Percentiles rank a stretch among this genome's conserved stretches.
phyloP scores from a whole-genome alignment of 768 basidiomycete genomes.

The Amanita molliuscula region DNA sequence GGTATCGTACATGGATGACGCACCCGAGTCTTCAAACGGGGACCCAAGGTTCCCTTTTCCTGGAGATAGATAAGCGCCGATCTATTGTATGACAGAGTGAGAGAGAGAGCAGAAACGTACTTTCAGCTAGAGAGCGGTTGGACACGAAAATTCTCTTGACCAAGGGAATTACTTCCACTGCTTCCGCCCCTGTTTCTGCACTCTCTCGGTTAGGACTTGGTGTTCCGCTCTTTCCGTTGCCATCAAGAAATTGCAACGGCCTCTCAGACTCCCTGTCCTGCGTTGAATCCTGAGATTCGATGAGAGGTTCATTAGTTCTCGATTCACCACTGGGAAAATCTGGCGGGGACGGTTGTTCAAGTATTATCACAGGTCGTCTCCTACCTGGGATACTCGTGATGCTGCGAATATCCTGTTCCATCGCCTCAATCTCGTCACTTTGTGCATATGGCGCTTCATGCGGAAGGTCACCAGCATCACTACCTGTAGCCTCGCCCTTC shows the following conservation, averaged over 20 bases:
- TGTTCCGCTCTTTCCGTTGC: background rate
- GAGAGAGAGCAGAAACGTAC: background rate
- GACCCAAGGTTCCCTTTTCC: background rate
- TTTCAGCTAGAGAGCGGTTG: background rate
- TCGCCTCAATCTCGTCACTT: background rate
- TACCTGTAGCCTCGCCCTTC: background rate
- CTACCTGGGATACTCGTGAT: background rate
- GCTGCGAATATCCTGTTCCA: background rate
- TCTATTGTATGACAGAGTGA: background rate
- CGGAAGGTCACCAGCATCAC: background rate
- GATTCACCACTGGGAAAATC: background rate
- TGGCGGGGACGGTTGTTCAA: background rate
- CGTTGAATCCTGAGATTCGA: background rate
- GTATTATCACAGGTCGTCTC: background rate
- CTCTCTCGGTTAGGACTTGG: background rate
- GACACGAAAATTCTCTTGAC: background rate
- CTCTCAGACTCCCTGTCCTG: background rate
- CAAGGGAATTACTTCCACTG: background rate
- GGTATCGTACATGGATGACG: background rate
- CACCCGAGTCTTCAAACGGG: background rate
- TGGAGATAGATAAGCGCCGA: background rate
- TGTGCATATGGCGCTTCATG: background rate
- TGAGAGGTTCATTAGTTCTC: background rate
- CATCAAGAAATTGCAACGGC: background rate
- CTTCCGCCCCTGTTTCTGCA: background rate